Percentiles rank a stretch among this genome's conserved stretches.
phyloP scores from a whole-genome alignment of 768 basidiomycete species.

The Cyathus striatus region DNA sequence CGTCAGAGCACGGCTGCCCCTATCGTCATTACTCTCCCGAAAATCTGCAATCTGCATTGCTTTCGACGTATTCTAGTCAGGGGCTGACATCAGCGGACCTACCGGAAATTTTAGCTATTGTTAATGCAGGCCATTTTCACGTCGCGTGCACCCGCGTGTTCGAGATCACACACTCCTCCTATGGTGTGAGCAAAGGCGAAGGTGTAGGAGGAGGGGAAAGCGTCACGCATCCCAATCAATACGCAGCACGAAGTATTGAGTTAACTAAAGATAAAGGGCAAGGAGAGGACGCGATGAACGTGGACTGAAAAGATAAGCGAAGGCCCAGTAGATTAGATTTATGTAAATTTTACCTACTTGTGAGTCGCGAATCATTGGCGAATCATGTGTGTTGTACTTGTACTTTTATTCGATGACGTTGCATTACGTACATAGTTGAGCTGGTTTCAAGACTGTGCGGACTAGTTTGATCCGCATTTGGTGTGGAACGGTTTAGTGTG shows the following conservation, averaged over 20 bases:
- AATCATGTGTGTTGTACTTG: too few species aligned
- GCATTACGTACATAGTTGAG: too few species aligned
- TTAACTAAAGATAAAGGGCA: conserved; percentile 39
- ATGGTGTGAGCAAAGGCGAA: conserved; percentile 81
- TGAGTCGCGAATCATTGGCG: too few species aligned
- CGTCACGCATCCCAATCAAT: conserved; percentile 93
- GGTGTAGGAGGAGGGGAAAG: conserved; percentile 83
- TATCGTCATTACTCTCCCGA: conserved; percentile 85
- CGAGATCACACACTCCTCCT: conserved; percentile 78
- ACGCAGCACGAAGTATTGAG: conserved; percentile 70
- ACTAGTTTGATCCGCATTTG: too few species aligned
- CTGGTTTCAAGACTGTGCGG: too few species aligned
- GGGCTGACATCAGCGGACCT: conserved; percentile 67
- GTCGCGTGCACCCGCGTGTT: conserved; percentile 97
- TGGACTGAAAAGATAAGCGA: conserved; percentile 17
- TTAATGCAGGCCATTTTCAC: conserved; percentile 82
- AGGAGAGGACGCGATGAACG: conserved; percentile 39
- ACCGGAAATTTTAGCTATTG: conserved; percentile 75
- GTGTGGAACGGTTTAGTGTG: too few species aligned
- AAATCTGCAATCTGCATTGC: conserved; percentile 74
- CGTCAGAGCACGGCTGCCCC: conserved; percentile 81
- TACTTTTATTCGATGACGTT: too few species aligned
- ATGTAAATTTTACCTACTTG: conserved; percentile 2
- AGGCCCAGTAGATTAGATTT: neutral
- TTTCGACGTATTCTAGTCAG: conserved; percentile 59